Conservation (phyloP, 2,329 filamentous ascomycete genomes). For the Zarea fungicola region DNA sequence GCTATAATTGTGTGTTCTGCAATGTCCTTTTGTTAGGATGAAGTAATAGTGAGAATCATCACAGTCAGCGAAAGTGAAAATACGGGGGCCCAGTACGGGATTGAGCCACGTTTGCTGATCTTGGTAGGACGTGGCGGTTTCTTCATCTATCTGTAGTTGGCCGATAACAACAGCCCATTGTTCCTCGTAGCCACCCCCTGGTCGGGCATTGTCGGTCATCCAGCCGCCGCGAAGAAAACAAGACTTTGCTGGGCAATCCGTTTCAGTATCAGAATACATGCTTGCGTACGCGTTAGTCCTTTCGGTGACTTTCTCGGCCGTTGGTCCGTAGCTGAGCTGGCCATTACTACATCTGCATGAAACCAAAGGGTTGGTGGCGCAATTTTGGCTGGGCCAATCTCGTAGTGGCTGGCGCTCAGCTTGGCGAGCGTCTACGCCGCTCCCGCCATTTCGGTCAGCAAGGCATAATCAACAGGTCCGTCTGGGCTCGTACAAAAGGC, state of each 20-base stretch:
- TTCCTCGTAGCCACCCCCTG: too few species aligned
- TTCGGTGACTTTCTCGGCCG: conserved; percentile 1
- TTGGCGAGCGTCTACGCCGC: not conserved
- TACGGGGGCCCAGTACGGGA: conserved; percentile 1
- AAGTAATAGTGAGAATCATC: not conserved
- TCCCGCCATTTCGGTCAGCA: conserved; percentile 6
- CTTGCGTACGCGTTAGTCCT: not conserved
- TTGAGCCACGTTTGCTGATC: conserved; percentile 2
- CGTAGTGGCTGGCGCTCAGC: not conserved
- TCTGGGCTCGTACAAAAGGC: too few species aligned
- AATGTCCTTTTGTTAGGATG: too few species aligned
- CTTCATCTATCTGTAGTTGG: not conserved
- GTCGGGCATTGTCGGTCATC: not conserved
- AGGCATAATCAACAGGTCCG: too few species aligned
- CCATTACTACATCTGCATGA: conserved; percentile 11
- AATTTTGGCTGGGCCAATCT: not conserved
- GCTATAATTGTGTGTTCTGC: not conserved
- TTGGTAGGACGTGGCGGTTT: not conserved
- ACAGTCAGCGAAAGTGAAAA: conserved; percentile 2
- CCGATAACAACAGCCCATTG: too few species aligned
- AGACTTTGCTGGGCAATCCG: too few species aligned
- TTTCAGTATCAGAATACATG: too few species aligned
- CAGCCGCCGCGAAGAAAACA: too few species aligned
- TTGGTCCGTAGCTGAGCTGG: conserved; percentile 8
- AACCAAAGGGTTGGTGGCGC: conserved; percentile 8